phyloP scores from a whole-genome alignment of 345 rosid genomes.

The Gossypium thurberi region DNA sequence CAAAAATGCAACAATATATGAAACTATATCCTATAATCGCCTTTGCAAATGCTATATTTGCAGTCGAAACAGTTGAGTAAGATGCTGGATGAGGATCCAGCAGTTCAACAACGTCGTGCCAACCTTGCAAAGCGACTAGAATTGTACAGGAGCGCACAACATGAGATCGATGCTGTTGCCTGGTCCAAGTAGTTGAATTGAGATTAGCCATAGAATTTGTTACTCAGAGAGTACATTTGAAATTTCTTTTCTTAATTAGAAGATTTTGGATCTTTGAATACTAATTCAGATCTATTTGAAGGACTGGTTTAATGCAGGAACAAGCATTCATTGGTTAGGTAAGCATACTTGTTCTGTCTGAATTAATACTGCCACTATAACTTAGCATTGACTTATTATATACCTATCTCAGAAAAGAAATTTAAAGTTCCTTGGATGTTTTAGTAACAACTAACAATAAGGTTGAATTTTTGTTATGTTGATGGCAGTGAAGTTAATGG shows the following conservation, averaged over 20 bases:
- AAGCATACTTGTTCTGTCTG: background rate
- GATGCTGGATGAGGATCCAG: constrained; percentile 57
- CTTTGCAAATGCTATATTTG: background rate
- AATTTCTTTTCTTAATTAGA: too few relatives aligned
- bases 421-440: background rate
- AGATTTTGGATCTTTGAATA: background rate
- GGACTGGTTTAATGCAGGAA: background rate
- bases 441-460: background rate
- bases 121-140: constrained; percentile 72
- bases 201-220: background rate
- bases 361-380: background rate
- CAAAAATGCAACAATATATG: background rate
- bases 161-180: constrained; percentile 84
- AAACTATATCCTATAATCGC: background rate
- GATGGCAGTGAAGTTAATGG: background rate
- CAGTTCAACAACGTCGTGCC: constrained; percentile 67
- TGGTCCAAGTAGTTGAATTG: constrained; percentile 58
- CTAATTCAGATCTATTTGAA: background rate
- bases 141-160: constrained; percentile 77
- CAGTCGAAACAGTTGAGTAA: constrained; percentile 34
- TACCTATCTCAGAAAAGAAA: background rate
- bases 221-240: too few relatives aligned
- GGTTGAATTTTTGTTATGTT: background rate
- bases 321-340: background rate
- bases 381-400: background rate